Evolutionary conservation across 1,284 basidiomycete species (phyloP), one percentile per base, ranked within the genome.

Genomic region (Ustilago curta): DNA sequence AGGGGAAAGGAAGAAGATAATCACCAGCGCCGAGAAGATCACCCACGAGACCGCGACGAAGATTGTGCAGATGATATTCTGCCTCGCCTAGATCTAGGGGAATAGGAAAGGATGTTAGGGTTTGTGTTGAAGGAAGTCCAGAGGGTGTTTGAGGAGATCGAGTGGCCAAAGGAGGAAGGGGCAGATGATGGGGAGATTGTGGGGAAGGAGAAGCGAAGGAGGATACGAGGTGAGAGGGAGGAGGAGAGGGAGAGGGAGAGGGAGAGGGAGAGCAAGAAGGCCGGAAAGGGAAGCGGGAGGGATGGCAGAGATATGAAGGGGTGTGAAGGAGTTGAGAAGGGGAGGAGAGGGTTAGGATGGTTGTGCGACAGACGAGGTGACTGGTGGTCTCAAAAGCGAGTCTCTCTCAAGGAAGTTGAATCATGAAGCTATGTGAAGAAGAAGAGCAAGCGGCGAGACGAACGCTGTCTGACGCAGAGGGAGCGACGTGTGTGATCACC

Each of bases 1-100:
- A 29, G 16, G 47, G 25, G 40, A 27, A 35, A 27, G 45, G 58
- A 35, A n/a, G 54, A 55, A 47, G 64, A 73, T 73, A 73, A 56
- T 73, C 61, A 73, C 70, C 70, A 68, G 70, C 70, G 48, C 70
- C 70, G 50, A 73, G 29, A 51, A 73, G n/a, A 23, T 73, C 70
- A 45, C 70, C 70, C 25, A 73, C 58, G 23, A 73, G 47, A 42
- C 70, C 70, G 27, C 70, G 70, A 65, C 57, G 65, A 39, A 56
- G 45, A 39, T 59, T 29, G 52, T 53, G 67, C 67, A 70, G 48
- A 25, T 29, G 52, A 12, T 47, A n/a, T 2, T 53, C 61, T 59
- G 58, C 31, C 23, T 29, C 54, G 44, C 45, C 53, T 39, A 51
- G 51, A 32, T 64, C 67, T 70, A 39, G 12, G 29, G 27, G 23